phyloP scores from a whole-genome alignment of 345 rosid species.

The Syzygium jambos region DNA sequence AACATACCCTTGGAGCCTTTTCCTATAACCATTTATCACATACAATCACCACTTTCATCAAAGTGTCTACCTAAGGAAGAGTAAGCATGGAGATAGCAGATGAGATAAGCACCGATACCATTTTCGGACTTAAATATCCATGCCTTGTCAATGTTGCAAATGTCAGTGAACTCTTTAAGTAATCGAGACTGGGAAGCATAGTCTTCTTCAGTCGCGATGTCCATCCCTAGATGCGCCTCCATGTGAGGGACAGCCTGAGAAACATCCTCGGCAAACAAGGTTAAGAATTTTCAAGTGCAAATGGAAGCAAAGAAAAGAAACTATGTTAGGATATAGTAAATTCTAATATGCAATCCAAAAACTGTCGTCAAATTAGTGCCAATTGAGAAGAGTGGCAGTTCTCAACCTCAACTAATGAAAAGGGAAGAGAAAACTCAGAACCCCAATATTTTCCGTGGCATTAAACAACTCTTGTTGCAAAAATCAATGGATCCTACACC shows the following conservation, averaged over 20 bases:
- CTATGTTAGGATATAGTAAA: neutral
- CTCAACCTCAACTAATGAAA: neutral
- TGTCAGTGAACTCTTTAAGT: slow-evolving; percentile 53
- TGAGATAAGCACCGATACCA: slow-evolving; percentile 21
- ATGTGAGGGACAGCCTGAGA: slow-evolving; percentile 22
- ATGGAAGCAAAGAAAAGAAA: neutral
- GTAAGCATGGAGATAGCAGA: neutral
- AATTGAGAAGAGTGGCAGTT: neutral
- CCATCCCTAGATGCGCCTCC: slow-evolving; percentile 35
- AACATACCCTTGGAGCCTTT: slow-evolving; percentile 59
- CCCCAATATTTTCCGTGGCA: neutral
- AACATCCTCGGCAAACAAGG: slow-evolving; percentile 38
- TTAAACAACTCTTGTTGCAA: neutral
- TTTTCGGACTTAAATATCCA: slow-evolving; percentile 53
- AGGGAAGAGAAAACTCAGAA: neutral
- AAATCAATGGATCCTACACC: neutral
- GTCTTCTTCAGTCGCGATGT: slow-evolving; percentile 49
- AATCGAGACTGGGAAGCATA: slow-evolving; percentile 62
- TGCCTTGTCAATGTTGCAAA: slow-evolving; percentile 68
- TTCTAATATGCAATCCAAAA: neutral
- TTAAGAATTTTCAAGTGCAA: slow-evolving; percentile 19
- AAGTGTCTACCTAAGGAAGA: neutral
- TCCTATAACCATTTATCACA: slow-evolving; percentile 20
- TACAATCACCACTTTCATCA: neutral
- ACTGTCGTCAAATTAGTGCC: neutral